Conservation (phyloP, 192 early-diverging fungal species). For the Coemansia sp. region DNA sequence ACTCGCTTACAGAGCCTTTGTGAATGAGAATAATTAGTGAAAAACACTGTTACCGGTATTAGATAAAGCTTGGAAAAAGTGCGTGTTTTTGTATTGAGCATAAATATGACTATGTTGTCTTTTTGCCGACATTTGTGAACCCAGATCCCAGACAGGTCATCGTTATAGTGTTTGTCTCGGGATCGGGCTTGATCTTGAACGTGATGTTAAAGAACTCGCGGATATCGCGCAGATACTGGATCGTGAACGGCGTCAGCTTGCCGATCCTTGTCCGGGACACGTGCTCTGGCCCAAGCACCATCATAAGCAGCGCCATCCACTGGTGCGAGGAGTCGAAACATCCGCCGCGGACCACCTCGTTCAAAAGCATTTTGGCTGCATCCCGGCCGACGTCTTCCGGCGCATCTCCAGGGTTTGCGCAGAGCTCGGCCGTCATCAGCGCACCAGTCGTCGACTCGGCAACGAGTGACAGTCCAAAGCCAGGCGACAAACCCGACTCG, state of each 20-base stretch:
- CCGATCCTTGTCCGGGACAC: conserved; percentile 88
- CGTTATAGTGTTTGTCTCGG: conserved; percentile 65
- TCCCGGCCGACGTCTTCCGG: conserved; percentile 87
- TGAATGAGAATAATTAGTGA: conserved; percentile 8
- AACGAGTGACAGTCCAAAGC: conserved; percentile 88
- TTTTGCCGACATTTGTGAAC: conserved; percentile 89
- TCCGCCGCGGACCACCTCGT: conserved; percentile 85
- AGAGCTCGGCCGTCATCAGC: conserved; percentile 83
- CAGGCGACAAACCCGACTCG: conserved; percentile 88
- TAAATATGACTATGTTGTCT: conserved; percentile 57
- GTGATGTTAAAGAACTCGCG: conserved; percentile 85
- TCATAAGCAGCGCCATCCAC: conserved; percentile 82
- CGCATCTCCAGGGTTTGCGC: conserved; percentile 73
- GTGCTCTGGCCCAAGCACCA: conserved; percentile 90
- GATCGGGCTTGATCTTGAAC: conserved; percentile 88
- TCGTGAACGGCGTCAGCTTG: conserved; percentile 82
- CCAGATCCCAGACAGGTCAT: conserved; percentile 89
- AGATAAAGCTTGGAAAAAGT: neutral
- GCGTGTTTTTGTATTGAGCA: no score
- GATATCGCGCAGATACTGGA: conserved; percentile 91
- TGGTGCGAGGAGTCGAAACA: conserved; percentile 88
- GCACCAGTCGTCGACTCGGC: conserved; percentile 87
- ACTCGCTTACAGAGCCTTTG: conserved; percentile 38
- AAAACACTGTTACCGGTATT: neutral
- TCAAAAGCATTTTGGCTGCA: conserved; percentile 76